phyloP scores from a whole-genome alignment of 305 asterid genomes.

The Solanum hybrid region DNA sequence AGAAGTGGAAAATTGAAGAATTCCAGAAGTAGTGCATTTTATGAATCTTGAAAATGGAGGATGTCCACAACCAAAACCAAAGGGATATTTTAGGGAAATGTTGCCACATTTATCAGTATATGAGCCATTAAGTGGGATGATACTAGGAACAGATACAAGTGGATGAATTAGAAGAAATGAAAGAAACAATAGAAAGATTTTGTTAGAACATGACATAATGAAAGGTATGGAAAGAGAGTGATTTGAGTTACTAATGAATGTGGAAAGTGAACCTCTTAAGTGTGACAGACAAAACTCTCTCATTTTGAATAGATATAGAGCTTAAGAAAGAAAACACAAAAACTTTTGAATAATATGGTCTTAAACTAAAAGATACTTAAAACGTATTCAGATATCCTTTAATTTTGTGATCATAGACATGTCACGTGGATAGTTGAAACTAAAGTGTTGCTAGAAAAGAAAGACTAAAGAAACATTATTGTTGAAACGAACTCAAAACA shows the following conservation, averaged over 20 bases:
- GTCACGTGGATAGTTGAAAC: neutral
- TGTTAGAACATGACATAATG: constrained; percentile 14
- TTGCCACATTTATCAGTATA: constrained; percentile 41
- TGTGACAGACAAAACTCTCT: neutral
- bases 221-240: neutral
- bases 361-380: neutral
- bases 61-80: constrained; percentile 30
- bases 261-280: neutral
- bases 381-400: neutral
- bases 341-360: neutral
- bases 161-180: constrained; percentile 15
- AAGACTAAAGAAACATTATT: neutral
- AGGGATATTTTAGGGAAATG: constrained; percentile 42
- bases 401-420: neutral
- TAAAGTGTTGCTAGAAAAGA: neutral
- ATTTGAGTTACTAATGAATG: neutral
- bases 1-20: neutral
- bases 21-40: constrained; percentile 12
- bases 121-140: constrained; percentile 26
- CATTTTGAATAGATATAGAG: neutral
- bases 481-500: neutral
- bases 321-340: neutral
- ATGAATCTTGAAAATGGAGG: constrained; percentile 2
- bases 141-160: constrained; percentile 27
- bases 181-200: constrained; percentile 2